Percentiles rank a stretch among this genome's conserved stretches.
Evolutionary conservation across 805 yeast species (phyloP).

Genomic region (Saccharomycopsis babjevae): DNA sequence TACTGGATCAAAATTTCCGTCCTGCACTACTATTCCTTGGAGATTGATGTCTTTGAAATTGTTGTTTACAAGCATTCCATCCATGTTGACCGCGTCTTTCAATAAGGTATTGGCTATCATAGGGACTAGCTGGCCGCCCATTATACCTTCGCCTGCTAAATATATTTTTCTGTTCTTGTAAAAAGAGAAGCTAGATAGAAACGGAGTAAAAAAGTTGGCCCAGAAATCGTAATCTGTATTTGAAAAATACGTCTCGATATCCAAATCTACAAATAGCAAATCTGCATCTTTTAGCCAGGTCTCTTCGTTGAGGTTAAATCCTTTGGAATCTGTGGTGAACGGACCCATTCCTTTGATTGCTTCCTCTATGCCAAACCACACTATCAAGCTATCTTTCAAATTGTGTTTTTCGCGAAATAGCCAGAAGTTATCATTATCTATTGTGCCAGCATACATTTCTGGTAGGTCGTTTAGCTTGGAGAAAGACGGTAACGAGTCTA

Average conservation of each 20-base stretch:
- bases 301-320: conserved; percentile 42
- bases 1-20: conserved; percentile 73
- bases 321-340: conserved; percentile 36
- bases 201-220: conserved; percentile 40
- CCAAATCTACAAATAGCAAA: conserved; percentile 66
- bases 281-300: conserved; percentile 63
- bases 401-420: conserved; percentile 30
- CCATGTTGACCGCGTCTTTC: conserved; percentile 25
- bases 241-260: conserved; percentile 62
- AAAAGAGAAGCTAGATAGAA: conserved; percentile 51
- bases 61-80: conserved; percentile 60
- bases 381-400: conserved; percentile 30
- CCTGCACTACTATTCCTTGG: conserved; percentile 55
- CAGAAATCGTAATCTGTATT: conserved; percentile 35
- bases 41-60: conserved; percentile 37
- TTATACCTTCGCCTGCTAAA: conserved; percentile 66
- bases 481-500: background rate
- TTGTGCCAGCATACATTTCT: conserved; percentile 13
- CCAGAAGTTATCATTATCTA: conserved; percentile 52
- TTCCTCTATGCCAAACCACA: conserved; percentile 83
- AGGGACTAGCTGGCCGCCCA: conserved; percentile 83
- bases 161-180: conserved; percentile 42
- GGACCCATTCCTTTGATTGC: conserved; percentile 78
- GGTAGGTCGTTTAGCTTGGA: conserved; percentile 2
- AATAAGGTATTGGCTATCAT: conserved; percentile 47